Base-by-base conservation (phyloP, 768 basidiomycete species). In the Russula olivacea region DNA sequence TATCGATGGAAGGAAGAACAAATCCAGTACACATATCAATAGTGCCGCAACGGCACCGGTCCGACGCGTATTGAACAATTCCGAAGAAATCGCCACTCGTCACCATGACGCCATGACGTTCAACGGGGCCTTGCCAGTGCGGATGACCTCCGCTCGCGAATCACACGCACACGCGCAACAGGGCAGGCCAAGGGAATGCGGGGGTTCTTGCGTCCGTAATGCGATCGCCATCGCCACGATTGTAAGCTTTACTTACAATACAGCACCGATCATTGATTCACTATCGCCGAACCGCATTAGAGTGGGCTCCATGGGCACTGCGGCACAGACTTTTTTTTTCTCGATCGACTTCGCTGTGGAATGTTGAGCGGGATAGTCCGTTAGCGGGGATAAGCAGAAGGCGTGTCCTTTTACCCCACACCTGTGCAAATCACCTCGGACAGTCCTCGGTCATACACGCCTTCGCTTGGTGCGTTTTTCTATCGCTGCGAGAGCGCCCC, bases 151-250 rank as follows among this genome's bases (percentile, higher is more conserved):
- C 14, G 34, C 30, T 38, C 38, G 36, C 43, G 25, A 36, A 36
- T 49, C 28, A 55, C 53, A 55, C 47, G 60, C 60, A 23, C 60
- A 55, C 47, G 60, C 60, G 19, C 60, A 41, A 25, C 4, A 17
- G 25, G 21, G 30, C 21, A 48, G 15, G 58, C 15, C 1, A 10
- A 40, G 45, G 38, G 36, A 30, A 55, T 25, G 52, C 51, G 57
- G 51, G 43, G 30, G 36, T 25, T 28, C 28, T 36, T 58, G 30
- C n/a, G 23, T 30, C 21, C 19, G 28, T 14, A 36, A 19, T 45
- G 17, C 34, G 43, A 61, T 34, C 34, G 25, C 36, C 21, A 17
- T 28, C 25, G n/a, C 14, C 4, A 15, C 19, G 15, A n/a, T 43
- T 17, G 45, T 9, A 30, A 48, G 36, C 36, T 19, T 21, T 19